Conservation (phyloP, 257 asterid genomes). For the Jacaranda copaia region DNA sequence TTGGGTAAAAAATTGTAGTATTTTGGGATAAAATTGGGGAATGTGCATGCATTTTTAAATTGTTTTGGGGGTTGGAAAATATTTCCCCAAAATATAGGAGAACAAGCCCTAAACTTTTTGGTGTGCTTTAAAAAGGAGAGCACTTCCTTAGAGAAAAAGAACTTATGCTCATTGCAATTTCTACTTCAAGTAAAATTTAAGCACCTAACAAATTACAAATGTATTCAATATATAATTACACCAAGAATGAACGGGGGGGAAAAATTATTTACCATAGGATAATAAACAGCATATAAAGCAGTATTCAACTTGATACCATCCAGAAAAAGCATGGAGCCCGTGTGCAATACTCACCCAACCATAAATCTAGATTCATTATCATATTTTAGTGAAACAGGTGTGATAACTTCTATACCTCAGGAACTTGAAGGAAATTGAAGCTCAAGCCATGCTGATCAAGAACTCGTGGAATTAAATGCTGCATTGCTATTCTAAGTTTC, state of each 20-base stretch:
- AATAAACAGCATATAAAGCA: neutral
- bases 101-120: neutral
- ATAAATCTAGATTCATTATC: constrained; percentile 30
- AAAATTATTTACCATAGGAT: neutral
- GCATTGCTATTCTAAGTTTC: constrained; percentile 89
- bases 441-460: constrained; percentile 96
- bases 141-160: constrained; percentile 1
- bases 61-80: no score
- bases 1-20: no score
- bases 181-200: constrained; percentile 31
- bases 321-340: constrained; percentile 18
- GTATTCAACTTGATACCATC: constrained; percentile 18
- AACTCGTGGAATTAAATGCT: constrained; percentile 92
- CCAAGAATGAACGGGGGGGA: neutral
- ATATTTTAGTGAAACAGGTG: constrained; percentile 29
- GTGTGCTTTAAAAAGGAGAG: constrained; percentile 8
- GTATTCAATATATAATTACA: neutral
- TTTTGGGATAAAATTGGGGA: no score
- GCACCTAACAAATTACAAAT: neutral
- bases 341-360: constrained; percentile 11
- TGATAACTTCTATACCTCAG: constrained; percentile 72
- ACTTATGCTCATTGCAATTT: constrained; percentile 9
- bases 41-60: no score
- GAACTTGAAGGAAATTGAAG: constrained; percentile 89
- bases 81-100: no score